Percentiles rank a stretch among this genome's conserved stretches.
These are phyloP conservation scores for Calonectria hawksworthii DNA, from an alignment of 2,329 filamentous ascomycete genomes.

Conservation along the genomic window DNA sequence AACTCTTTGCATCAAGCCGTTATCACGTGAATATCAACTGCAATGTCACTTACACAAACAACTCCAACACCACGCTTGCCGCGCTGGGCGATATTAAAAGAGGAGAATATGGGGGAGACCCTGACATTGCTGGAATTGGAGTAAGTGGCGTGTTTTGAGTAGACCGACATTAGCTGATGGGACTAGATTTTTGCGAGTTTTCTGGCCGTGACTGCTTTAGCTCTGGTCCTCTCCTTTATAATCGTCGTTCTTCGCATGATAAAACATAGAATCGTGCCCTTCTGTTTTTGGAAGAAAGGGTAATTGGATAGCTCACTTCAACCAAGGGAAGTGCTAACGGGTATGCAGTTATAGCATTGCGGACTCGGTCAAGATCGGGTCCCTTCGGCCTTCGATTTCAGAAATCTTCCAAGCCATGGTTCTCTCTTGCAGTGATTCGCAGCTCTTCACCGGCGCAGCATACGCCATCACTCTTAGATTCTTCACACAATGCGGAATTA, in stretches of 20 bases:
- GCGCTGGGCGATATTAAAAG: slow-evolving; percentile 5
- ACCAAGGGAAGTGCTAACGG: not conserved
- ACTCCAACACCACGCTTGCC: not conserved
- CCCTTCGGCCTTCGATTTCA: slow-evolving; percentile 17
- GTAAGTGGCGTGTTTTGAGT: not conserved
- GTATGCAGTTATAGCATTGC: not conserved
- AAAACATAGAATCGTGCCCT: slow-evolving; percentile 20
- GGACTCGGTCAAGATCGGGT: not conserved
- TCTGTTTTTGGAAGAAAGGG: slow-evolving; percentile 6
- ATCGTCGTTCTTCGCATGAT: slow-evolving; percentile 18
- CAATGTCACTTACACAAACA: slow-evolving; percentile 1
- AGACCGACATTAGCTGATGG: not conserved
- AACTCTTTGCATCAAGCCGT: not conserved
- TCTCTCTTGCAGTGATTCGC: slow-evolving; percentile 30
- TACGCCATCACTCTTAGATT: slow-evolving; percentile 24
- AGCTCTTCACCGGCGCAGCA: slow-evolving; percentile 28
- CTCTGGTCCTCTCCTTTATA: slow-evolving; percentile 11
- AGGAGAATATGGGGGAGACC: not conserved
- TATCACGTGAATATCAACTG: slow-evolving; percentile 21
- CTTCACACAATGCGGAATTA: slow-evolving; percentile 20
- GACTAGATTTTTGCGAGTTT: slow-evolving; percentile 21
- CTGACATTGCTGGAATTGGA: slow-evolving; percentile 20
- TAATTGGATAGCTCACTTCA: not conserved
- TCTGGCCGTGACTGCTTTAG: slow-evolving; percentile 18
- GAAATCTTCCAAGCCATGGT: slow-evolving; percentile 29